These are phyloP conservation scores for Lumnitzera racemosa DNA, from an alignment of 345 rosid genomes.

Conservation along the genomic window DNA sequence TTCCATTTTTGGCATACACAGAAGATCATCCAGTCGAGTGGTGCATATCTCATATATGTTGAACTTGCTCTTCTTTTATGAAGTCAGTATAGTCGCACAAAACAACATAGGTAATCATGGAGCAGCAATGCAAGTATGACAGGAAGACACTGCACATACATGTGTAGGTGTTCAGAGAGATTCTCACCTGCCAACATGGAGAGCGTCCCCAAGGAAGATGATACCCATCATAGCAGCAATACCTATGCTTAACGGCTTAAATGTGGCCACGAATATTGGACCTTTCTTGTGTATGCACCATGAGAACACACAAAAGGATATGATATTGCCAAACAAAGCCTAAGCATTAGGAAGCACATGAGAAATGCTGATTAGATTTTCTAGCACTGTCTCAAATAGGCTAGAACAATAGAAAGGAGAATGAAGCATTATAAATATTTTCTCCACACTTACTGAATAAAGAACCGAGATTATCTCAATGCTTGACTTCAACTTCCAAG, in stretches of 20 bases:
- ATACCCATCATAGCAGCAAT: constrained; percentile 39
- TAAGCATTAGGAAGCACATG: constrained; percentile 1
- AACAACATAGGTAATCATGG: not conserved
- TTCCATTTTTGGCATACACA: no score
- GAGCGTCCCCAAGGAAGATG: constrained; percentile 41
- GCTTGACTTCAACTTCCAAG: constrained; percentile 33
- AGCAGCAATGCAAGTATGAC: not conserved
- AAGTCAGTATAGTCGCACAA: no score
- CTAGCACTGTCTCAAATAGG: not conserved
- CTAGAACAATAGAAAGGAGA: not conserved
- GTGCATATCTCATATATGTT: no score
- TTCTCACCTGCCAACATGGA: constrained; percentile 40
- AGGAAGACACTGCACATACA: not conserved
- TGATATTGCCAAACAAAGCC: constrained; percentile 43
- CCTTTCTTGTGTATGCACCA: constrained; percentile 50
- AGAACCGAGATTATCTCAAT: constrained; percentile 35
- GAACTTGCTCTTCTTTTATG: no score
- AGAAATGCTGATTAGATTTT: not conserved
- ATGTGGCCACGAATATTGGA: constrained; percentile 54
- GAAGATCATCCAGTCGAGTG: no score
- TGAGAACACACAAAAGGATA: constrained; percentile 15
- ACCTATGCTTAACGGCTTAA: constrained; percentile 47
- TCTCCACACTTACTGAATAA: constrained; percentile 25
- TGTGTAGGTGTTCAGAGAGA: not conserved
- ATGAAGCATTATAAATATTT: not conserved